Evolutionary conservation across 2,329 filamentous ascomycete species (phyloP).

Genomic region (Fusarium sulawesiense): DNA sequence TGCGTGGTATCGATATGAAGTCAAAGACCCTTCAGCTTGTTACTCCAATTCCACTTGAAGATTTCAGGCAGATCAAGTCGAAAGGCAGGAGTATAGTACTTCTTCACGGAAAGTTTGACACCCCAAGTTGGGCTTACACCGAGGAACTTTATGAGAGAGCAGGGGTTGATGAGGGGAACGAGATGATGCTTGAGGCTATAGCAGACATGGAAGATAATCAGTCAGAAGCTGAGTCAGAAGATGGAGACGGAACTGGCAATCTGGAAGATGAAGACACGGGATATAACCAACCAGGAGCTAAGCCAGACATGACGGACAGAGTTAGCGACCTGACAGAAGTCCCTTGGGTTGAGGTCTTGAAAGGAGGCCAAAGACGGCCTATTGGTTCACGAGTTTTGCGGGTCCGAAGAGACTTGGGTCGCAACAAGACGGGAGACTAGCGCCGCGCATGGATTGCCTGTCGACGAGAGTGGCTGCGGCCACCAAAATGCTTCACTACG

Average conservation of each 20-base stretch:
- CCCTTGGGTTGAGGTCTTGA: slow-evolving; percentile 70
- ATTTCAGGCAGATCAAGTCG: slow-evolving; percentile 55
- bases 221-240: slow-evolving; percentile 47
- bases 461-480: slow-evolving; percentile 4
- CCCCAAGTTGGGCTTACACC: slow-evolving; percentile 76
- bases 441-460: slow-evolving; percentile 6
- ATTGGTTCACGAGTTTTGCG: slow-evolving; percentile 72
- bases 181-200: slow-evolving; percentile 47
- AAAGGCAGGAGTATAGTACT: slow-evolving; percentile 67
- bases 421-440: slow-evolving; percentile 47
- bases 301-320: slow-evolving; percentile 43
- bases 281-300: slow-evolving; percentile 49
- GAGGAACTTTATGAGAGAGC: slow-evolving; percentile 66
- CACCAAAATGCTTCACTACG: background rate
- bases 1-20: slow-evolving; percentile 74
- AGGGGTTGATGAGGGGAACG: slow-evolving; percentile 46
- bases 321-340: slow-evolving; percentile 48
- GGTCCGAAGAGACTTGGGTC: slow-evolving; percentile 71
- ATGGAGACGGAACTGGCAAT: slow-evolving; percentile 32
- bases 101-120: slow-evolving; percentile 75
- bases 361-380: slow-evolving; percentile 65
- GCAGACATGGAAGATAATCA: slow-evolving; percentile 53
- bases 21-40: slow-evolving; percentile 70
- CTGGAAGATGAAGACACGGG: slow-evolving; percentile 51
- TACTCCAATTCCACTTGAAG: slow-evolving; percentile 64